These are phyloP conservation scores for Hypoxylon crocopeplum DNA, from an alignment of 495 filamentous ascomycete genomes.

Conservation along the genomic window DNA sequence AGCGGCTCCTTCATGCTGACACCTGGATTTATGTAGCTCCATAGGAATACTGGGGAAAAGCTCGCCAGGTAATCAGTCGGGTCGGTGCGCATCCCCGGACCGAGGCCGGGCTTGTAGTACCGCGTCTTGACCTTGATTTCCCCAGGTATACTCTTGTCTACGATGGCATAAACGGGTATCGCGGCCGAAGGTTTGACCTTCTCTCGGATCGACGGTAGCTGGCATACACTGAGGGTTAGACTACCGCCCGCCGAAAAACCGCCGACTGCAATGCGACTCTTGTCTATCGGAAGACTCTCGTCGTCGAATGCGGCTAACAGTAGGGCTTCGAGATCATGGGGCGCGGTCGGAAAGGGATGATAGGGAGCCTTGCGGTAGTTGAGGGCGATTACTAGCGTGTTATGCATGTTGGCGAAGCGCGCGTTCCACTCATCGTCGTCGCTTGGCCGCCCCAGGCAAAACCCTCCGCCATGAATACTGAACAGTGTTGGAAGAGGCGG, in stretches of 20 bases:
- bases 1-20: conserved; percentile 33
- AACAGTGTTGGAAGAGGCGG: conserved; percentile 43
- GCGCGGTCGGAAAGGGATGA: conserved; percentile 41
- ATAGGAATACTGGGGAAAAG: conserved; percentile 37
- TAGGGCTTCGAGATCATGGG: conserved; percentile 44
- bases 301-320: conserved; percentile 36
- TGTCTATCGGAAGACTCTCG: conserved; percentile 44
- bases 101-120: conserved; percentile 42
- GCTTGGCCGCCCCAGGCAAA: conserved; percentile 40
- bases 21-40: conserved; percentile 42
- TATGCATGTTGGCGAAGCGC: conserved; percentile 40
- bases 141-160: conserved; percentile 33
- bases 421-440: conserved; percentile 51
- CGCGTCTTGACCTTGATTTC: conserved; percentile 32
- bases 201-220: conserved; percentile 37
- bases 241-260: conserved; percentile 50
- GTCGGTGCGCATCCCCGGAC: conserved; percentile 34
- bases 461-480: conserved; percentile 52
- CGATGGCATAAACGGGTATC: conserved; percentile 43
- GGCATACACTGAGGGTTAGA: conserved; percentile 40
- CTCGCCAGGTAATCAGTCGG: conserved; percentile 34
- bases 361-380: conserved; percentile 48
- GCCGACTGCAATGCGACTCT: conserved; percentile 39
- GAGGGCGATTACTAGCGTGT: conserved; percentile 45
- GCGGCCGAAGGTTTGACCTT: conserved; percentile 37